These are phyloP conservation scores for Cryomyces antarcticus DNA, from an alignment of 495 filamentous ascomycete genomes.

Conservation along the genomic window DNA sequence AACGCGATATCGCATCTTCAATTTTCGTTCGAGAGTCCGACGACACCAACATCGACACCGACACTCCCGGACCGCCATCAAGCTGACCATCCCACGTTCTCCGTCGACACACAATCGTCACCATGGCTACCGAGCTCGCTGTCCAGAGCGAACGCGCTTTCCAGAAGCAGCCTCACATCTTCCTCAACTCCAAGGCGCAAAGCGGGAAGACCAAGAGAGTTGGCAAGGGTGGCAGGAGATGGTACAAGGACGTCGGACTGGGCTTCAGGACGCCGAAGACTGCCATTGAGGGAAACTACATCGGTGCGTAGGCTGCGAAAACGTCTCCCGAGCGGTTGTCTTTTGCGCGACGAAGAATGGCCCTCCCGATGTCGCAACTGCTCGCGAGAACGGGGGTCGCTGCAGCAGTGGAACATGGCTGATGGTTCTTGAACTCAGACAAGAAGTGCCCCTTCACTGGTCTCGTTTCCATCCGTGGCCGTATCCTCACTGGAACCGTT, in stretches of 20 bases:
- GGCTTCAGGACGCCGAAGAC: conserved; percentile 95
- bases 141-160: conserved; percentile 19
- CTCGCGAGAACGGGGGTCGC: not conserved
- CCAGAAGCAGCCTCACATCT: conserved; percentile 82
- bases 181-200: conserved; percentile 77
- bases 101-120: conserved; percentile 4
- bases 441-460: conserved; percentile 99
- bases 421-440: conserved; percentile 33
- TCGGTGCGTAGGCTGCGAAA: conserved; percentile 50
- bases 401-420: not conserved
- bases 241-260: conserved; percentile 98
- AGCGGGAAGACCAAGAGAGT: conserved; percentile 64
- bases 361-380: not conserved
- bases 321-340: not conserved
- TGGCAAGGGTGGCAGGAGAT: conserved; percentile 80
- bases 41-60: too few species aligned
- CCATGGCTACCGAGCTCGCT: conserved; percentile 18
- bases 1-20: too few species aligned
- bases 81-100: too few species aligned
- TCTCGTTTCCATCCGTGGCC: conserved; percentile 92
- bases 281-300: conserved; percentile 96
- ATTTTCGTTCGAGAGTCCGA: too few species aligned
- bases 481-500: conserved; percentile 97
- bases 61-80: too few species aligned
- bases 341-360: not conserved